A percentile compares a stretch with the other conserved stretches of the same genome.
These are phyloP conservation scores for Narthecium ossifragum DNA, from an alignment of 106 monocot genomes.

Conservation along the genomic window DNA sequence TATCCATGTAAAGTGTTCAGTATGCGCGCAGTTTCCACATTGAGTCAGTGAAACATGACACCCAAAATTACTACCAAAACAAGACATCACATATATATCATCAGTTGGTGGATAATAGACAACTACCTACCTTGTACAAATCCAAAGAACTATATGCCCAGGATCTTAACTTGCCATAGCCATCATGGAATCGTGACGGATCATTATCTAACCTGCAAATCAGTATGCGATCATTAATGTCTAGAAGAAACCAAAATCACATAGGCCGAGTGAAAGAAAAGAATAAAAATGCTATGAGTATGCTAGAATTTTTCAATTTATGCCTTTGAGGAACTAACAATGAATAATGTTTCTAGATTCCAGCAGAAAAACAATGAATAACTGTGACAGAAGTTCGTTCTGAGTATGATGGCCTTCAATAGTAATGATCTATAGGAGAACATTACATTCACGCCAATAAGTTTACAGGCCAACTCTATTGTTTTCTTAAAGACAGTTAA, in stretches of 20 bases:
- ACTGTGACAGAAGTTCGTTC: no score
- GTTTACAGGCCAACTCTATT: no score
- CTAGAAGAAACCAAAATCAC: background rate
- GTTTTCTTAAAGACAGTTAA: no score
- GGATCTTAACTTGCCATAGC: constrained; percentile 71
- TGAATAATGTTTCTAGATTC: background rate
- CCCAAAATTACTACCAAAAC: background rate
- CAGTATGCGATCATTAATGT: background rate
- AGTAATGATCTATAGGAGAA: no score
- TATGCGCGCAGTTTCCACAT: background rate
- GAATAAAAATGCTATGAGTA: background rate
- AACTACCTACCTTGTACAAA: constrained; percentile 73
- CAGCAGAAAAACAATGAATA: background rate
- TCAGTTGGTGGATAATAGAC: background rate
- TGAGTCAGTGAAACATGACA: background rate
- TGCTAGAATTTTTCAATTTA: background rate
- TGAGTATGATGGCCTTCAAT: no score
- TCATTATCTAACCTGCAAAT: constrained; percentile 45
- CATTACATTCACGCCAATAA: no score
- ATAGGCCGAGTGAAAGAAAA: background rate
- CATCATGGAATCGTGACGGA: constrained; percentile 51
- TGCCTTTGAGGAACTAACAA: background rate
- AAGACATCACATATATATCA: background rate
- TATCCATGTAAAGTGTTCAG: background rate
- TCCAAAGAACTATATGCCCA: constrained; percentile 95